These are phyloP conservation scores for Phragmites australis DNA, from an alignment of 176 grass and related monocot genomes.

Conservation along the genomic window DNA sequence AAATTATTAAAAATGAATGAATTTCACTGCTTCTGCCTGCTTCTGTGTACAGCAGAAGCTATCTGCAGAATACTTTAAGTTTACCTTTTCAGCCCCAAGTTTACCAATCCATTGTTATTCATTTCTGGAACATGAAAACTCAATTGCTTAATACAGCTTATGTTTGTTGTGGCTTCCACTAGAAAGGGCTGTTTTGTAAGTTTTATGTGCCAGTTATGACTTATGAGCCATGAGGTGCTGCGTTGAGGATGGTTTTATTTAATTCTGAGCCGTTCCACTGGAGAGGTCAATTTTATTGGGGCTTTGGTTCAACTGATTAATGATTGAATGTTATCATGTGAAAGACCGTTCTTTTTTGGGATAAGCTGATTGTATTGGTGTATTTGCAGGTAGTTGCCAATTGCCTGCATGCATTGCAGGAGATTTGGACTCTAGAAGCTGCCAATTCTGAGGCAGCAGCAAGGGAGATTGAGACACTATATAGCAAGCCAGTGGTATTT, in stretches of 20 bases:
- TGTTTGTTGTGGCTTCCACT: not conserved
- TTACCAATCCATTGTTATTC: not conserved
- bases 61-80: not conserved
- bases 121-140: not conserved
- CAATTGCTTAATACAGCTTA: not conserved
- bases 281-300: not conserved
- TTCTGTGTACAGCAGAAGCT: not conserved
- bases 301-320: conserved; percentile 3
- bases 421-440: conserved; percentile 93
- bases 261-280: conserved; percentile 14
- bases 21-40: not conserved
- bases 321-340: not conserved
- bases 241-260: conserved; percentile 14
- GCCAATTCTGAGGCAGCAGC: conserved; percentile 81
- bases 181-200: not conserved
- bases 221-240: not conserved
- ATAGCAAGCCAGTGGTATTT: conserved; percentile 80
- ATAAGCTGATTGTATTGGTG: conserved; percentile 18
- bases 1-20: not conserved
- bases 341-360: not conserved
- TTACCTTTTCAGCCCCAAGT: not conserved
- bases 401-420: conserved; percentile 84
- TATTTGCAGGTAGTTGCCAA: conserved; percentile 85
- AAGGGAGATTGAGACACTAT: conserved; percentile 84
- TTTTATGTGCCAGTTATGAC: not conserved